Evolutionary conservation across 768 basidiomycete species (phyloP).

Genomic region (Naganishia friedmannii): DNA sequence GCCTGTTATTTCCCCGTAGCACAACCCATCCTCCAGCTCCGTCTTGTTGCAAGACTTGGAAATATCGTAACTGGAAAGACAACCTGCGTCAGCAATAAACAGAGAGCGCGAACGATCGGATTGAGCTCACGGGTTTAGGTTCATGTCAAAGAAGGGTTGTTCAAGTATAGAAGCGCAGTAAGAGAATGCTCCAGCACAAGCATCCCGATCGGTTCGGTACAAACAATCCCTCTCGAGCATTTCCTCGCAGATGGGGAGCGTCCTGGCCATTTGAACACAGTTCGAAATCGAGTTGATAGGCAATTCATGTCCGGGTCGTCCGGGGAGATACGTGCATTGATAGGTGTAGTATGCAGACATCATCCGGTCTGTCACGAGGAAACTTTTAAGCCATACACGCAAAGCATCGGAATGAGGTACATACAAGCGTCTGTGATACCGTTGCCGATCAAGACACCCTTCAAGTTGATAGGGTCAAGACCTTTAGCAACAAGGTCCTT

Average conservation of each 20-base stretch:
- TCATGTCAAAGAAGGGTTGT: conserved; percentile 52
- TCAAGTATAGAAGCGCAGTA: conserved; percentile 66
- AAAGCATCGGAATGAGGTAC: conserved; percentile 31
- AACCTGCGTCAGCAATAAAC: background rate
- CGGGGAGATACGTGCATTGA: conserved; percentile 44
- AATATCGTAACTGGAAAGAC: conserved; percentile 63
- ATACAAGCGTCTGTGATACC: conserved; percentile 48
- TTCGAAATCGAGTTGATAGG: conserved; percentile 40
- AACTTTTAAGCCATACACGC: background rate
- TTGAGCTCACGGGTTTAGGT: conserved; percentile 52
- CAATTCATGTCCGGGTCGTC: conserved; percentile 31
- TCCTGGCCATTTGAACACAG: conserved; percentile 48
- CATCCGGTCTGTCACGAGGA: conserved; percentile 29
- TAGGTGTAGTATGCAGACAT: conserved; percentile 46
- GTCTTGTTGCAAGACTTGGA: conserved; percentile 59
- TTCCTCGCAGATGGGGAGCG: conserved; percentile 67
- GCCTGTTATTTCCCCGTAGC: conserved; percentile 60
- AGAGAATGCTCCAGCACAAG: conserved; percentile 64
- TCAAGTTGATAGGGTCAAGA: conserved; percentile 62
- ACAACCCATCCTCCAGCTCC: conserved; percentile 58
- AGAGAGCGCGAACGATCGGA: background rate
- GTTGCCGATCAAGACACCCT: conserved; percentile 69
- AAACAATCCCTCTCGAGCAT: conserved; percentile 63
- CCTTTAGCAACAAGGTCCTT: conserved; percentile 57
- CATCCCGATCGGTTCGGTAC: conserved; percentile 64